These are phyloP conservation scores for Aureobasidium sp. DNA, from an alignment of 2,329 filamentous ascomycete genomes.

Conservation along the genomic window DNA sequence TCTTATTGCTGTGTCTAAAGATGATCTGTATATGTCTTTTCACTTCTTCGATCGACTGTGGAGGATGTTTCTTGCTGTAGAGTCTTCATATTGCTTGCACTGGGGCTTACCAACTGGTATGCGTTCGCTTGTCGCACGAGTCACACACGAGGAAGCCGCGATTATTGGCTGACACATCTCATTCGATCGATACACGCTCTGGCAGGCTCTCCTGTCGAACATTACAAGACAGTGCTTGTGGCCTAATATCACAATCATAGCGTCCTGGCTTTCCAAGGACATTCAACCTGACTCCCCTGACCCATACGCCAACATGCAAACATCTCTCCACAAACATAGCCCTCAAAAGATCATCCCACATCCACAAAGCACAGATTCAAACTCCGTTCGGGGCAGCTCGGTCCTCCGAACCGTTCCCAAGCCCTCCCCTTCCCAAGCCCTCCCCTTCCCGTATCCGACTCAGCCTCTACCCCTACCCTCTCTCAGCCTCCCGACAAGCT, in stretches of 20 bases:
- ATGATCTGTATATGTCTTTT: background rate
- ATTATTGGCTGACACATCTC: background rate
- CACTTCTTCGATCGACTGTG: too few relatives aligned
- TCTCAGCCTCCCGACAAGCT: background rate
- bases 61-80: background rate
- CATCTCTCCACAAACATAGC: background rate
- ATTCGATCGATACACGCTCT: background rate
- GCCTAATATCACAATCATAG: background rate
- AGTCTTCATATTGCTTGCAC: background rate
- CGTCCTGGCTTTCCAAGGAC: background rate
- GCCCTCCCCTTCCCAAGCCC: too few relatives aligned
- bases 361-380: background rate
- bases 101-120: background rate
- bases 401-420: background rate
- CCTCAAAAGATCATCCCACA: background rate
- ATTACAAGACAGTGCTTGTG: background rate
- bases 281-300: background rate
- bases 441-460: too few relatives aligned
- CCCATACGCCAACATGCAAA: background rate
- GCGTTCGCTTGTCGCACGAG: background rate
- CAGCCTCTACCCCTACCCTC: too few relatives aligned
- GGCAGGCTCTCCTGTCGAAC: background rate
- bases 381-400: background rate
- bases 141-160: background rate
- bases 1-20: background rate